Evolutionary conservation across 495 filamentous ascomycete species (phyloP).

Genomic region (Tuber calosporum): DNA sequence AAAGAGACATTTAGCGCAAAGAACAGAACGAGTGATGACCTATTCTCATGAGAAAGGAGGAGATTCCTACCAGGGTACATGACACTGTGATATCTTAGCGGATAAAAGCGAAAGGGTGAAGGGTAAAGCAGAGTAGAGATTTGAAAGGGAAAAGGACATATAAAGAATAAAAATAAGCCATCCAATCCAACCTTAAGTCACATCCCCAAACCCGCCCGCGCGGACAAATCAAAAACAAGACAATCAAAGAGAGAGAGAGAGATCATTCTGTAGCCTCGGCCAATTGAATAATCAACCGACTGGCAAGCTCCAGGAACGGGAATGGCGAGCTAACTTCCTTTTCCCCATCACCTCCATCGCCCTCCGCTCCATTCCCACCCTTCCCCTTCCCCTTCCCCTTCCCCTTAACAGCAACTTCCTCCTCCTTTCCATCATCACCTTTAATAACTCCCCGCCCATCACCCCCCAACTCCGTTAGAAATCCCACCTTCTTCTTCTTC

Average conservation of each 20-base stretch:
- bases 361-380: conserved; percentile 45
- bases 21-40: neutral
- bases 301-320: conserved; percentile 69
- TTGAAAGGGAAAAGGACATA: conserved; percentile 8
- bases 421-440: conserved; percentile 8
- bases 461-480: conserved; percentile 33
- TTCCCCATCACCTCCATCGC: conserved; percentile 59
- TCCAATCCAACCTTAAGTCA: conserved; percentile 71
- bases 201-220: conserved; percentile 78
- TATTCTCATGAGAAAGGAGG: neutral
- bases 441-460: conserved; percentile 32
- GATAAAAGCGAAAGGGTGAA: conserved; percentile 8
- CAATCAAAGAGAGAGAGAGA: neutral
- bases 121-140: conserved; percentile 10
- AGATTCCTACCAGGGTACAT: neutral
- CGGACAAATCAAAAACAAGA: conserved; percentile 72
- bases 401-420: conserved; percentile 1
- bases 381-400: conserved; percentile 15
- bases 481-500: conserved; percentile 43
- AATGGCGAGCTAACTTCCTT: conserved; percentile 70
- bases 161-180: conserved; percentile 10
- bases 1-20: neutral
- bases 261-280: conserved; percentile 54
- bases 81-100: conserved; percentile 1
- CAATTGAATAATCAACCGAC: conserved; percentile 66